A percentile compares a stretch with the other conserved stretches of the same genome.
These are phyloP conservation scores for Nitzschia putrida DNA, from an alignment of 108 stramenopile species.

Conservation along the genomic window DNA sequence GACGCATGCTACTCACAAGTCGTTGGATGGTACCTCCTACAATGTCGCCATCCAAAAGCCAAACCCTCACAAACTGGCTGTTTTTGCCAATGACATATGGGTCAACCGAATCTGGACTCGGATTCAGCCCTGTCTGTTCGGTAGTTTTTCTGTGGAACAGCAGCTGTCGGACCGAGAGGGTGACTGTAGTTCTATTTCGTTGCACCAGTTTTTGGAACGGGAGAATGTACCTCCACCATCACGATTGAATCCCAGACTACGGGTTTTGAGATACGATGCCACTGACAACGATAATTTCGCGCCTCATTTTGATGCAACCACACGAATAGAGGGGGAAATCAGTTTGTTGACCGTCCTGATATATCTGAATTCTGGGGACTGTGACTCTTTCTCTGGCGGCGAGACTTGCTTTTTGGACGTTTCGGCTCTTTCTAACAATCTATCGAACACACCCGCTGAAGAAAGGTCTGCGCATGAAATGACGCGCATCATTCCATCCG, in stretches of 20 bases:
- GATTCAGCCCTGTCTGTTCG: conserved; percentile 25
- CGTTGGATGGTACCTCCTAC: conserved; percentile 51
- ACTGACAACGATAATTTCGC: conserved; percentile 63
- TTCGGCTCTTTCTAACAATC: neutral
- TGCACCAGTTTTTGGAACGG: conserved; percentile 29
- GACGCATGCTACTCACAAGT: conserved; percentile 56
- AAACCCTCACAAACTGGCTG: conserved; percentile 73
- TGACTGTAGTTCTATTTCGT: neutral
- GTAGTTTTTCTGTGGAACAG: neutral
- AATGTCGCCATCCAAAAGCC: conserved; percentile 54
- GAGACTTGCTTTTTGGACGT: conserved; percentile 63
- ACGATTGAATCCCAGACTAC: conserved; percentile 72
- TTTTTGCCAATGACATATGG: conserved; percentile 49
- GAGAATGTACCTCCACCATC: conserved; percentile 38
- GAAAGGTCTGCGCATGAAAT: neutral
- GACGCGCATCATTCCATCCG: conserved; percentile 44
- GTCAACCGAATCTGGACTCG: conserved; percentile 43
- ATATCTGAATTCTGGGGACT: conserved; percentile 73
- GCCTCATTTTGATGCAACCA: conserved; percentile 81
- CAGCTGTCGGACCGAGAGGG: neutral
- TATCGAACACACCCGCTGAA: no score
- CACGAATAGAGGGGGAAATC: conserved; percentile 31
- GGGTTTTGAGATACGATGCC: conserved; percentile 72
- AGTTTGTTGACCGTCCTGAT: conserved; percentile 68
- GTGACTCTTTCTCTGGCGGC: conserved; percentile 62